Base-by-base conservation (phyloP, 441 rosid genomes). In the Manihot esculenta region DNA sequence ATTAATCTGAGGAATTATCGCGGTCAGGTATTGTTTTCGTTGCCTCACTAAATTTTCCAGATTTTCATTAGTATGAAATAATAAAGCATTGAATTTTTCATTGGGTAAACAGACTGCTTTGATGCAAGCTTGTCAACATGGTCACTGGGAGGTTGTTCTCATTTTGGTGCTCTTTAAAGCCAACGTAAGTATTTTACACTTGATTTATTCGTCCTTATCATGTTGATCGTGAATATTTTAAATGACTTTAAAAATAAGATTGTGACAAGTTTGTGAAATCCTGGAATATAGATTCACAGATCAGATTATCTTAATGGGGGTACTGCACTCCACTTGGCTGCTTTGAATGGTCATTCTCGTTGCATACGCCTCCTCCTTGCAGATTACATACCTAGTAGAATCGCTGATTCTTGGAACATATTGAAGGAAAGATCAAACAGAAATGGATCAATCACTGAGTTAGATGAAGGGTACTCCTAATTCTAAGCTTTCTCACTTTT, bases 71-170 rank as follows among this genome's bases (percentile, higher is more conserved):
- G 1, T 30, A 17, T 56, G 30, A 42, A 9, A 38, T 18, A 41
- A 24, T 57, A 14, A 41, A 41, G 12, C 10, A 42, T 58, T 7
- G n/a, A 26, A 10, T n/a, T 62, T 66, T 70, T 45, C 27, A 59
- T 64, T 74, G 60, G 69, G 69, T 64, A 60, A 71, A 53, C 86
- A 93, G 97, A 94, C 96, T 58, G 96, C 97, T 78, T 80, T 94
- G 88, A 94, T 94, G 98, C 99, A 94, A 89, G 98, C 99, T 74
- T 90, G 99, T 87, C 97, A 94, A 72, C 83, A 92, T 84, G 97
- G 99, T 73, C 97, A 94, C 73, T 94, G 97, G 99, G 97, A 94
- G 77, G 98, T 90, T 77, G 98, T 92, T 79, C 85, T 86, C 79
- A 86, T 80, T 66, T 80, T 94, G 74, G 83, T 92, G 85, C 97